A percentile compares a stretch with the other conserved stretches of the same genome.
These are phyloP conservation scores for Xylariaceae sp. DNA, from an alignment of 2,329 filamentous ascomycete species.

Conservation along the genomic window DNA sequence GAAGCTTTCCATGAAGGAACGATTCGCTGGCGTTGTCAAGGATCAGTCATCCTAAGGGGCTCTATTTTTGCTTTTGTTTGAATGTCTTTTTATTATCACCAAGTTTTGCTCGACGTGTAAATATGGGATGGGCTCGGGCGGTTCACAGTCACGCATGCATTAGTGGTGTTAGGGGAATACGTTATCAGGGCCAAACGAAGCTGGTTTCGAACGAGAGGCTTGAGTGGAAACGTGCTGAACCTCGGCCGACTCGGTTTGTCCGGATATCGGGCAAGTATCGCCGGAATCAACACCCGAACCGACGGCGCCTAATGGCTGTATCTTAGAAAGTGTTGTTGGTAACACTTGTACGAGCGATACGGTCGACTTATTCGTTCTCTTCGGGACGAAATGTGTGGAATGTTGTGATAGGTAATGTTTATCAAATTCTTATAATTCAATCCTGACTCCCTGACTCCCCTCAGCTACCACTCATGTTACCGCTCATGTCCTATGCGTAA, in stretches of 20 bases:
- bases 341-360: background rate
- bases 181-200: slow-evolving; percentile 1
- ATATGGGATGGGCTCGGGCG: slow-evolving; percentile 10
- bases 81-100: background rate
- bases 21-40: slow-evolving; percentile 14
- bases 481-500: too few species aligned
- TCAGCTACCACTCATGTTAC: too few species aligned
- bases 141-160: slow-evolving; percentile 16
- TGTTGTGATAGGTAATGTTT: too few species aligned
- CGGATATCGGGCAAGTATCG: background rate
- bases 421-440: too few species aligned
- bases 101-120: slow-evolving; percentile 6
- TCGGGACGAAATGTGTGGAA: background rate
- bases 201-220: background rate
- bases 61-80: background rate
- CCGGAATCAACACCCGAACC: background rate
- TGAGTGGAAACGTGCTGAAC: background rate
- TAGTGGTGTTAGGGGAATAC: slow-evolving; percentile 16
- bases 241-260: background rate
- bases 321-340: background rate
- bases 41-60: slow-evolving; percentile 11
- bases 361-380: background rate
- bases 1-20: slow-evolving; percentile 20
- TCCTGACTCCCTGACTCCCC: too few species aligned
- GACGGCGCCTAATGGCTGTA: background rate